Evolutionary conservation across 371 early-diverging fungal species (phyloP), one percentile per base, ranked within the genome.

Genomic region (Circinella minor): DNA sequence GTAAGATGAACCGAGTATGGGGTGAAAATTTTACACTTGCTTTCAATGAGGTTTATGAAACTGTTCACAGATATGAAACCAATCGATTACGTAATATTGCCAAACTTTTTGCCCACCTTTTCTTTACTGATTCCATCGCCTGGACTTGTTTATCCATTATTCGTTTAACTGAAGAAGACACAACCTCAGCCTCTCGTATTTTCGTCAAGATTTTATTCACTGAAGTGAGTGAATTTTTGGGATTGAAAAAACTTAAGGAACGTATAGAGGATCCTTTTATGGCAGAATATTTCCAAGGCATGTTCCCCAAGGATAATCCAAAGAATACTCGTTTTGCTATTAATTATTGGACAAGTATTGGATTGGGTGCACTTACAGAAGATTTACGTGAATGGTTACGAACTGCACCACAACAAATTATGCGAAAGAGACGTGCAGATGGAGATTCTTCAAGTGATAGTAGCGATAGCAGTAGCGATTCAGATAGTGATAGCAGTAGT

Each of bases 281-380:
- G 70, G 70, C 79, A 1, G 87, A 89, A 48, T 91, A 87, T 18
- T 89, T 92, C 69, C 82, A 84, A 10, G 97, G 96, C 37, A 79
- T 98, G 80, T 99, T 99, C 76, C 98, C 98, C 43, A 93, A 86
- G 63, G 94, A 95, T 70, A 91, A 91, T 70, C 94, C 96, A 48
- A 88, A 91, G 69, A 87, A 95, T 71, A 94, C 94, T 3, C 93
- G 98, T 36, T 98, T 98, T 77, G 96, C 98, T 46, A 97, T 99
- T 89, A 99, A 99, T 73, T 99, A 95, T 77, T 99, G 94, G 80
- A 98, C 98, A 1, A 91, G 92, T 74, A 98, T 99, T 76, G 95
- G 94, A 18, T 80, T 99, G 46, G 98, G 98, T 71, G 93, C 89
- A 0, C 72, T 99, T 63, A 98, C 99, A 1, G 97, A 96, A 48